Evolutionary conservation across 202 grass and related monocot species (phyloP).

Genomic region (Brachypodium distachyon): DNA sequence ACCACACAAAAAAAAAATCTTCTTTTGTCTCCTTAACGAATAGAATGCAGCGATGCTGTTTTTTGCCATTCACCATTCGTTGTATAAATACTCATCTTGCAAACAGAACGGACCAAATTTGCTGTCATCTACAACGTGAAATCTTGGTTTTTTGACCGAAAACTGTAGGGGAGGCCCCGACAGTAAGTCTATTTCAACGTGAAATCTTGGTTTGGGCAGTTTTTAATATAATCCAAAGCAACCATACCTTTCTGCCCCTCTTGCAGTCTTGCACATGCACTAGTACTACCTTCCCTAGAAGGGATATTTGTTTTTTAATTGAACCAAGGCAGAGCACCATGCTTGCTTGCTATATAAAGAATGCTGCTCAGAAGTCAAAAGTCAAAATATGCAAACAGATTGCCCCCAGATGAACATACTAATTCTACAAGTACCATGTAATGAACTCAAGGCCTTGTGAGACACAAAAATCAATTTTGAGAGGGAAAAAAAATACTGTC

Average conservation of each 20-base stretch:
- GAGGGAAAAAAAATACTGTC: neutral
- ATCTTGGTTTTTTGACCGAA: no score
- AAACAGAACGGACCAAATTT: no score
- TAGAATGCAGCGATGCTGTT: no score
- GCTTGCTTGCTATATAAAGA: conserved; percentile 5
- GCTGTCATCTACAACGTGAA: neutral
- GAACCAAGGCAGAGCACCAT: conserved; percentile 9
- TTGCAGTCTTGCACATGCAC: conserved; percentile 12
- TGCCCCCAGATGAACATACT: neutral
- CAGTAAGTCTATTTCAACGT: no score
- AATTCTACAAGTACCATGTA: neutral
- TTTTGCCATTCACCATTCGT: no score
- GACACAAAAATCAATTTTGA: neutral
- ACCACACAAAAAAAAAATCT: no score
- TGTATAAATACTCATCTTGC: no score
- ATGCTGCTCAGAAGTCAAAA: neutral
- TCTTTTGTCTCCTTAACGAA: no score
- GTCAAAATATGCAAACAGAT: neutral
- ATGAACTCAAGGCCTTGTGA: neutral
- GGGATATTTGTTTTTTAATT: neutral
- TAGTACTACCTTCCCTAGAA: neutral
- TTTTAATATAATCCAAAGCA: conserved; percentile 1
- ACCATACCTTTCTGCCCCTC: neutral
- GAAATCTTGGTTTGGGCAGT: no score
- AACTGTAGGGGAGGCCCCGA: no score